Percentiles rank a stretch among this genome's conserved stretches.
These are phyloP conservation scores for Spathaspora hagerdaliae DNA, from an alignment of 805 yeast genomes.

Conservation along the genomic window DNA sequence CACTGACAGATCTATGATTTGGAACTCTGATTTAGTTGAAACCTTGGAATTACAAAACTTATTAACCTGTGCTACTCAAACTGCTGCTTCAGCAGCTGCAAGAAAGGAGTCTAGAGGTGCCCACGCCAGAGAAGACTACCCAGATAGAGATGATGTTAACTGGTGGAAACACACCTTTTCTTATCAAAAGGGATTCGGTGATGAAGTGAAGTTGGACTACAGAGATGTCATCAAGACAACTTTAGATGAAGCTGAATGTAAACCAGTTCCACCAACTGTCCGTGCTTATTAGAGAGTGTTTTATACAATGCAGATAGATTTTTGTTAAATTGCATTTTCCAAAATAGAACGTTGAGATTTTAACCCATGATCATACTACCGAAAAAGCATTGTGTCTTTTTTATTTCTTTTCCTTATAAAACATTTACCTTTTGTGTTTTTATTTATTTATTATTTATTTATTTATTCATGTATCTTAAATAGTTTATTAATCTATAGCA, in stretches of 20 bases:
- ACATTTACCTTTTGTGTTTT: too few relatives aligned
- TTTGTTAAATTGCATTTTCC: background rate
- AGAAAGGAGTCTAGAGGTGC: constrained; percentile 99
- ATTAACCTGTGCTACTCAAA: constrained; percentile 95
- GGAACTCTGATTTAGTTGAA: constrained; percentile 97
- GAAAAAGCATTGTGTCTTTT: background rate
- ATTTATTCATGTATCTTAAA: background rate
- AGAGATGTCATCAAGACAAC: constrained; percentile 81
- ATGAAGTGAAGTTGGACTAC: constrained; percentile 70
- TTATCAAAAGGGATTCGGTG: constrained; percentile 77
- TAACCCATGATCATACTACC: too few relatives aligned
- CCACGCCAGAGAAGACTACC: constrained; percentile 97
- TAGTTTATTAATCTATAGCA: too few relatives aligned
- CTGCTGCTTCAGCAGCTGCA: constrained; percentile 89
- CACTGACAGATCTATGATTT: constrained; percentile 94
- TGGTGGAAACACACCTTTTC: constrained; percentile 98
- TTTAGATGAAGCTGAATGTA: constrained; percentile 88
- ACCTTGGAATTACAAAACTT: constrained; percentile 94
- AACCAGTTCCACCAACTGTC: constrained; percentile 93
- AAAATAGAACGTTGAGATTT: background rate
- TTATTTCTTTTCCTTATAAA: background rate
- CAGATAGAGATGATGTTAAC: constrained; percentile 89
- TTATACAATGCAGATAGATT: background rate
- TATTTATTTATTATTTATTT: too few relatives aligned
- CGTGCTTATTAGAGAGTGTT: constrained; percentile 68